These are phyloP conservation scores for Leptographium flavum DNA, from an alignment of 2,329 filamentous ascomycete species.

Conservation along the genomic window DNA sequence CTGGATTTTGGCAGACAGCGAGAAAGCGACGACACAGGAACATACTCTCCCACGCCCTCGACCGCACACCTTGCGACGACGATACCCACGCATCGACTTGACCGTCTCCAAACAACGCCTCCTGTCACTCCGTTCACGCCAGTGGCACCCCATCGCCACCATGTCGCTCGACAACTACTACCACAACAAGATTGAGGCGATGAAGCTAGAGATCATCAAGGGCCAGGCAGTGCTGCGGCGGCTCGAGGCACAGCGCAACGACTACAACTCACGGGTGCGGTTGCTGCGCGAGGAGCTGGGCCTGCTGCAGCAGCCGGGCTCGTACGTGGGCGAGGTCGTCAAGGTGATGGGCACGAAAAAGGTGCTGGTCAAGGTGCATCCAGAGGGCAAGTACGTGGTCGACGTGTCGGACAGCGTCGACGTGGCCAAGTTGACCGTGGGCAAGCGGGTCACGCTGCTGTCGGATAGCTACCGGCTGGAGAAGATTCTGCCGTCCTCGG, in stretches of 20 bases:
- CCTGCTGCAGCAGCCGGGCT: constrained; percentile 89
- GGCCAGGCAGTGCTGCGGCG: constrained; percentile 89
- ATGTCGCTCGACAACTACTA: constrained; percentile 99
- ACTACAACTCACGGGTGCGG: constrained; percentile 97
- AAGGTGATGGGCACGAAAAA: constrained; percentile 99
- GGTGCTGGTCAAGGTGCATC: constrained; percentile 96
- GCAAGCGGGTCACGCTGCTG: constrained; percentile 91
- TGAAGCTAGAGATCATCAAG: constrained; percentile 99
- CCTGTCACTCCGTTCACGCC: background rate
- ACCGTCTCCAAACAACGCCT: no score
- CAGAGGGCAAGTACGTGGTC: constrained; percentile 99
- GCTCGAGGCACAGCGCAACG: constrained; percentile 94
- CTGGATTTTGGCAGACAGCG: background rate
- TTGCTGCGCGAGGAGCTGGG: constrained; percentile 91
- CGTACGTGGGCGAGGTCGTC: constrained; percentile 98
- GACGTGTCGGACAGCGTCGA: constrained; percentile 92
- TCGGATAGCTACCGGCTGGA: constrained; percentile 98
- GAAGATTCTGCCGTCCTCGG: constrained; percentile 94
- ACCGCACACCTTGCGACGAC: no score
- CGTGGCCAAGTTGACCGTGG: constrained; percentile 86
- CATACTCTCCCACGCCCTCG: no score
- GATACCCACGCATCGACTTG: no score
- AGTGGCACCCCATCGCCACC: constrained; percentile 28
- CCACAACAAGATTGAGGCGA: constrained; percentile 99
- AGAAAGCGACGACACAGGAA: background rate